Evolutionary conservation across 179 eudicot species (phyloP), one percentile per base, ranked within the genome.

Genomic region (Nepenthes alata): DNA sequence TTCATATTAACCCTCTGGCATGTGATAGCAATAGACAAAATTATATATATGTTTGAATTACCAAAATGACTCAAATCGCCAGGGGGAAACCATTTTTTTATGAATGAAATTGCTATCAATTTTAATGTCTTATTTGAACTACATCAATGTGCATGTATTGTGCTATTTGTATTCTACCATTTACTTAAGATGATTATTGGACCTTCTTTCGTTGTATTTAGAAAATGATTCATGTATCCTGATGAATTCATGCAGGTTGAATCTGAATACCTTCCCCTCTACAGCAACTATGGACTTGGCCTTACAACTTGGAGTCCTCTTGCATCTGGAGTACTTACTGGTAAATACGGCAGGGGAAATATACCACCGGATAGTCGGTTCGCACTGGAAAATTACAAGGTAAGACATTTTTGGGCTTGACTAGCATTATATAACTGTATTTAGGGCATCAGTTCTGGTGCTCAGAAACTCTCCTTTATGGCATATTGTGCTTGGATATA

Each of bases 261-360:
- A 73, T 62, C 75, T 53, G 96, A 91, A 69, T 91, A 84, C 64
- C 82, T 84, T 45, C 98, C 98, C 49, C 67, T 91, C 35, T 91
- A 89, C 58, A 67, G 51, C 54, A 85, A 83, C 70, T 84, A 91
- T 59, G 98, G 98, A 6, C 56, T 89, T 5, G 98, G 98, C 55
- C 96, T 91, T 62, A 91, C 98, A 12, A 91, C 98, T 5, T 91
- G 98, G 98, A 91, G 98, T 65, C 98, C 98, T 11, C 96, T 91
- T 67, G 95, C 98, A 36, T 91, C 98, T 55, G 98, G 98, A 39
- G 98, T 91, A 66, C 79, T 91, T 53, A 89, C 96, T 57, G 98
- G 98, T 15, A 91, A 91, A 72, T 91, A 91, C 57, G 81, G 61
- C 75, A 65, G 75, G 6, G 91, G 91, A n/a, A 49, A 38, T 69